These are phyloP conservation scores for Coemansia sp. DNA, from an alignment of 371 early-diverging fungal genomes.

Conservation along the genomic window DNA sequence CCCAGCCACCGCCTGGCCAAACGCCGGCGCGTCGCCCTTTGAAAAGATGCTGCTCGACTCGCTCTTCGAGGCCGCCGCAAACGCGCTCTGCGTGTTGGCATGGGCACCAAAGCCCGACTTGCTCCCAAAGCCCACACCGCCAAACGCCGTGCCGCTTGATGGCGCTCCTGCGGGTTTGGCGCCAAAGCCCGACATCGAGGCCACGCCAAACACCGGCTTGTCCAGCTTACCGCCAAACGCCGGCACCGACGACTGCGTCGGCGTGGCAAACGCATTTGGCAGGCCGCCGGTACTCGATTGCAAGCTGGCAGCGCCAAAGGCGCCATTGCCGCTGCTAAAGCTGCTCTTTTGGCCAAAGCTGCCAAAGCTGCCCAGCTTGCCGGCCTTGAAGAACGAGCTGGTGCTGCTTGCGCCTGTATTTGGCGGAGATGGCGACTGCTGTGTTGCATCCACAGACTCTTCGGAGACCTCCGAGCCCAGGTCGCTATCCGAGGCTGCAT, in stretches of 20 bases:
- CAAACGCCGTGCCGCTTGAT: not conserved
- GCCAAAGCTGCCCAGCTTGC: slow-evolving; percentile 29
- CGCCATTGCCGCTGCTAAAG: slow-evolving; percentile 2
- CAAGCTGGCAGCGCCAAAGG: not conserved
- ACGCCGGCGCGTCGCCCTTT: not conserved
- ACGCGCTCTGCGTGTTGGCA: slow-evolving; percentile 4
- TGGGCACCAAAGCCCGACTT: slow-evolving; percentile 20
- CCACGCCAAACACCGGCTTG: slow-evolving; percentile 36
- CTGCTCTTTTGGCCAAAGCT: slow-evolving; percentile 7
- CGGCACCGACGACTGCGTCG: slow-evolving; percentile 1
- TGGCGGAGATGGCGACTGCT: not conserved
- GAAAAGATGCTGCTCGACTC: not conserved
- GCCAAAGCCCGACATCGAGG: slow-evolving; percentile 27
- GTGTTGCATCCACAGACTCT: not conserved
- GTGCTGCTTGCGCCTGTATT: not conserved
- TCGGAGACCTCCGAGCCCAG: not conserved
- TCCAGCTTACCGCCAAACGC: slow-evolving; percentile 31
- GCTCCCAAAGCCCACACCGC: not conserved
- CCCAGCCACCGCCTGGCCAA: not conserved
- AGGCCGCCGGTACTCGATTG: not conserved
- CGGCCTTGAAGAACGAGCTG: slow-evolving; percentile 32
- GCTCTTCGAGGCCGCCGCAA: slow-evolving; percentile 5
- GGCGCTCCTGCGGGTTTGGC: not conserved
- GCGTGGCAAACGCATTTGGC: slow-evolving; percentile 27
- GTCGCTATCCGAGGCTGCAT: not conserved